Evolutionary conservation across 495 filamentous ascomycete species (phyloP).

Genomic region (Glonium stellatum): DNA sequence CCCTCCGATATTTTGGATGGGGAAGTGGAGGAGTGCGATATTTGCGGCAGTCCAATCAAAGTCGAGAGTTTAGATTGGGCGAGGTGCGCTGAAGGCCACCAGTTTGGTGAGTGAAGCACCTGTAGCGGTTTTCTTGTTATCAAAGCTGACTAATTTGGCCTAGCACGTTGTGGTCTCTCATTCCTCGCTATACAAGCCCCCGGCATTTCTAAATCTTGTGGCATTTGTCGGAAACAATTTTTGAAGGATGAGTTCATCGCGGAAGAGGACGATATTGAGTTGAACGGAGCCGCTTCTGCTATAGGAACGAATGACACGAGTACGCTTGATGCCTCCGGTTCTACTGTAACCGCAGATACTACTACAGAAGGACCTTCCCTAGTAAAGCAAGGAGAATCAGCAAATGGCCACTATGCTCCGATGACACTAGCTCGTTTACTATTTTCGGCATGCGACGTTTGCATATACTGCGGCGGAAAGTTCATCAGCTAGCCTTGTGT

Average conservation of each 20-base stretch:
- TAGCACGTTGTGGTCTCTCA: conserved; percentile 47
- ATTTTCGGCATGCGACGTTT: conserved; percentile 47
- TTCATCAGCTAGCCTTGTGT: conserved; percentile 29
- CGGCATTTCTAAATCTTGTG: conserved; percentile 49
- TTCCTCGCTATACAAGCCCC: conserved; percentile 51
- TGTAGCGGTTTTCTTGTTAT: background rate
- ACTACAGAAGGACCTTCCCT: background rate
- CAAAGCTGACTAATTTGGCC: background rate
- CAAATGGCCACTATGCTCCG: background rate
- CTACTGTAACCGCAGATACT: background rate
- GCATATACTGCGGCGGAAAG: conserved; percentile 50
- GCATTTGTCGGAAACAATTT: conserved; percentile 43
- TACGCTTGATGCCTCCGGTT: background rate
- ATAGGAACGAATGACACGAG: background rate
- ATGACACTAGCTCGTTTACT: conserved; percentile 31
- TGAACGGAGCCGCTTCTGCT: background rate
- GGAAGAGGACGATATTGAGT: conserved; percentile 7
- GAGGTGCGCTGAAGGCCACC: conserved; percentile 44
- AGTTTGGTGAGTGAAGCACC: conserved; percentile 29
- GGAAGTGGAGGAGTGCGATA: conserved; percentile 42
- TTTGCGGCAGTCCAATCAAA: conserved; percentile 41
- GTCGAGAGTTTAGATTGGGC: conserved; percentile 35
- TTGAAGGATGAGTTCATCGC: conserved; percentile 40
- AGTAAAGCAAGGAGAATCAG: background rate
- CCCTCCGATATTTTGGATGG: conserved; percentile 32